phyloP scores from a whole-genome alignment of 352 stramenopile species.

The Phytophthora ramorum region DNA sequence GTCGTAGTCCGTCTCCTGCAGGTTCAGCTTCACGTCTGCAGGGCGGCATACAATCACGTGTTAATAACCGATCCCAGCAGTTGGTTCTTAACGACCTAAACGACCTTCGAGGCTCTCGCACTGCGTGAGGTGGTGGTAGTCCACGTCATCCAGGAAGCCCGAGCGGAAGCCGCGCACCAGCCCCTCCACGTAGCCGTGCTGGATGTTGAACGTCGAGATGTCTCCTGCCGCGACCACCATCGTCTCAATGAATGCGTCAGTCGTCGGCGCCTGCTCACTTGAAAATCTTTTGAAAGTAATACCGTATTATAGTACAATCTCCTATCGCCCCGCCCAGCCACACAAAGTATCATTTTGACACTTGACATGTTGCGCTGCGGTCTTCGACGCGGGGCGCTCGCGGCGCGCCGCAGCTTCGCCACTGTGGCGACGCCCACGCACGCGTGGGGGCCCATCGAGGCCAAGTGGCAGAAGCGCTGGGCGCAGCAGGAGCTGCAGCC shows the following conservation, averaged over 20 bases:
- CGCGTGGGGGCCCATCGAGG: slow-evolving; percentile 65
- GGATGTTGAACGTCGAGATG: slow-evolving; percentile 97
- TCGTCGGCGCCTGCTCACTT: not conserved
- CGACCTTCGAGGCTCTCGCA: slow-evolving; percentile 92
- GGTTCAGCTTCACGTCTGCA: slow-evolving; percentile 93
- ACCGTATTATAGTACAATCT: too few relatives aligned
- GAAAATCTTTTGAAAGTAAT: slow-evolving; percentile 8
- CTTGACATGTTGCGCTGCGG: slow-evolving; percentile 30
- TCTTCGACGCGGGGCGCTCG: slow-evolving; percentile 15
- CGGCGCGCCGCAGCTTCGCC: slow-evolving; percentile 31
- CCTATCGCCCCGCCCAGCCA: not conserved
- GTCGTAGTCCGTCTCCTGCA: slow-evolving; percentile 99
- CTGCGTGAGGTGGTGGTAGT: slow-evolving; percentile 92
- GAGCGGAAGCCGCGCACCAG: slow-evolving; percentile 97
- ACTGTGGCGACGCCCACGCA: slow-evolving; percentile 23
- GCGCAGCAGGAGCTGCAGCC: slow-evolving; percentile 21
- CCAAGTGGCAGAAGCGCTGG: slow-evolving; percentile 81
- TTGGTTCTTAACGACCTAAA: not conserved
- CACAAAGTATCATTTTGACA: not conserved
- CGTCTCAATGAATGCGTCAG: not conserved
- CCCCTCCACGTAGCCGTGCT: slow-evolving; percentile 97
- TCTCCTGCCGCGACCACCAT: slow-evolving; percentile 85
- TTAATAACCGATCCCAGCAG: not conserved
- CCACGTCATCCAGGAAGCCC: slow-evolving; percentile 88
- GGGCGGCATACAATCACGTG: not conserved